A percentile compares a stretch with the other conserved stretches of the same genome.
phyloP scores from a whole-genome alignment of 345 rosid species.

The Citropsis articulata region DNA sequence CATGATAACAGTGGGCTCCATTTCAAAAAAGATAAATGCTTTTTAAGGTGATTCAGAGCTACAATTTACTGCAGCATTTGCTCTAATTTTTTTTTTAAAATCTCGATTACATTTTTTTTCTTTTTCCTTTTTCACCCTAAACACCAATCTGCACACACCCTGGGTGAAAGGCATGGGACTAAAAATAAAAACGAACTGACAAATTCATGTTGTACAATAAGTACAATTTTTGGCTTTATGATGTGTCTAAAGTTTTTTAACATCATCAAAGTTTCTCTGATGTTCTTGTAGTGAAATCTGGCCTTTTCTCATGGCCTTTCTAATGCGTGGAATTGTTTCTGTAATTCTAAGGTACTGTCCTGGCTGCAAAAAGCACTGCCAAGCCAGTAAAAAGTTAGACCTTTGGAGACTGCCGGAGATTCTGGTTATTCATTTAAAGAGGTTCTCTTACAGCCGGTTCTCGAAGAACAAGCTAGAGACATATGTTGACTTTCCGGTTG shows the following conservation, averaged over 20 bases:
- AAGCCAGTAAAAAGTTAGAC: conserved; percentile 92
- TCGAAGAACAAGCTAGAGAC: conserved; percentile 92
- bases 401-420: conserved; percentile 98
- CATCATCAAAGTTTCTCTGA: background rate
- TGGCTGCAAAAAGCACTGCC: conserved; percentile 78
- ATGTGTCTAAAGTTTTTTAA: background rate
- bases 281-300: background rate
- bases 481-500: conserved; percentile 84
- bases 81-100: background rate
- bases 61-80: background rate
- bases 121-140: background rate
- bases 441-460: conserved; percentile 88
- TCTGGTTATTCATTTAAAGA: conserved; percentile 87
- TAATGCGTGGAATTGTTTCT: conserved; percentile 13
- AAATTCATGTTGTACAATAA: background rate
- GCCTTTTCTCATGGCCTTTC: conserved; percentile 8
- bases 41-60: background rate
- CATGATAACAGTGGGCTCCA: background rate
- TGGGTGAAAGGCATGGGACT: background rate
- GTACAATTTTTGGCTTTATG: background rate
- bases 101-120: background rate
- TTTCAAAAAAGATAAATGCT: background rate
- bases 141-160: background rate
- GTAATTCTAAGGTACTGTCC: conserved; percentile 79
- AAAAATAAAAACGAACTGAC: background rate